Evolutionary conservation across 495 filamentous ascomycete species (phyloP), one percentile per base, ranked within the genome.

Genomic region (Penicillium simplicissimum): DNA sequence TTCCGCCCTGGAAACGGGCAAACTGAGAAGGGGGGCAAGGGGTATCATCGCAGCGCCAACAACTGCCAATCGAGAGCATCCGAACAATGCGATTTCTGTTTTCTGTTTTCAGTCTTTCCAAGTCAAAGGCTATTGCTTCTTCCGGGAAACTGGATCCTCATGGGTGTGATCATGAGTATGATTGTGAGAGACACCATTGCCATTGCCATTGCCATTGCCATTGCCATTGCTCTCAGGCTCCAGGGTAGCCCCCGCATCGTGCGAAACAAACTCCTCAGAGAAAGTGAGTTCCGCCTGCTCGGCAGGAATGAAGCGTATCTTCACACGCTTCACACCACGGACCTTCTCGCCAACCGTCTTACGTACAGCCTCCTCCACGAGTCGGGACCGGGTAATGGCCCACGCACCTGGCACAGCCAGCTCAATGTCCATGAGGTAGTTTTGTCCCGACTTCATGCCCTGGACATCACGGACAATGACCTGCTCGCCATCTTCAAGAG

Each of bases 401-500:
- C 88, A 93, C 17, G 74, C 72, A 2, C 77, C 82, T 0, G 93
- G 91, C 35, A 94, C 89, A 23, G 85, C 90, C 43, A 97, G 72
- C 67, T 95, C 91, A 31, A 98, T 63, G 65, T 97, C 93, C 67
- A 97, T 86, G 5, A 97, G 79, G 61, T 95, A 97, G 73, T 96
- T 98, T 76, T 97, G 95, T 31, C 95, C 95, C 3, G 89, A 90
- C 72, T 98, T 98, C 69, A 96, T 81, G 55, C 95, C 95, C 45
- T 90, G 88, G 4, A 98, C 84, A 33, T 90, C 88, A 14, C 86
- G 81, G 28, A 91, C 66, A 63, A 89, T 82, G 15, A 93, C 81
- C 7, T 72, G 62, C 34, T 67, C 62, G 21, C 72, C 69, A 15
- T 67, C 69, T 4, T 70, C 55, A 19, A 83, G 63, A 6, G 76